Evolutionary conservation across 2,329 filamentous ascomycete species (phyloP), one percentile per base, ranked within the genome.

Genomic region (Trichoderma cornu-damae): DNA sequence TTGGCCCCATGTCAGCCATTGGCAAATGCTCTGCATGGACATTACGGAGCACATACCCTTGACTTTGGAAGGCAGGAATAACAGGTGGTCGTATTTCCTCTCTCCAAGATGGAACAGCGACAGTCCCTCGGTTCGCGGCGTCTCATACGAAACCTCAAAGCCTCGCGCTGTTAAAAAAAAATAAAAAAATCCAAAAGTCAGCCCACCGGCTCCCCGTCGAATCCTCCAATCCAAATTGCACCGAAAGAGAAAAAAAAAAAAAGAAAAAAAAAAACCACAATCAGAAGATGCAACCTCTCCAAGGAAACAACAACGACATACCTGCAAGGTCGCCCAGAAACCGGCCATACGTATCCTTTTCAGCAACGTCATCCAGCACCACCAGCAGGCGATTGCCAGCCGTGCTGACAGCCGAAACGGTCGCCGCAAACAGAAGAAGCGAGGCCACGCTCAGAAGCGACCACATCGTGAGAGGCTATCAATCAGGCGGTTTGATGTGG

Each of bases 71-170:
- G 94, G 94, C 62, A 97, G 84, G 65, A 99, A 81, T 62, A 97
- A 74, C 63, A 97, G 77, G 74, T 99, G 93, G 75, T 97, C 93
- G 74, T 92, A 97, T 62, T 83, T 85, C 71, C 88, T 85, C 76
- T 94, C 90, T 69, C 93, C 94, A 62, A 94, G 85, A 69, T 84
- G 80, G 77, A 96, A 96, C 63, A 99, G 80, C 51, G 83, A 81
- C 66, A 97, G 76, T 50, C 80, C 78, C 53, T 90, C 84, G 70
- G 84, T 88, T 76, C 94, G 94, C 60, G 90, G 89, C 6, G 90
- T 91, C 71, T 92, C 85, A 70, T 91, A 92, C 35, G 82, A 81
- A 64, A 96, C 79, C 60, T 87, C 78, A 73, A 89, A 97, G 63
- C 92, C 93, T 70, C 94, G 85, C 66, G 77, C 94, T 97, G 65